Base-by-base conservation (phyloP, 768 basidiomycete genomes). In the Tremella yokohamensis region DNA sequence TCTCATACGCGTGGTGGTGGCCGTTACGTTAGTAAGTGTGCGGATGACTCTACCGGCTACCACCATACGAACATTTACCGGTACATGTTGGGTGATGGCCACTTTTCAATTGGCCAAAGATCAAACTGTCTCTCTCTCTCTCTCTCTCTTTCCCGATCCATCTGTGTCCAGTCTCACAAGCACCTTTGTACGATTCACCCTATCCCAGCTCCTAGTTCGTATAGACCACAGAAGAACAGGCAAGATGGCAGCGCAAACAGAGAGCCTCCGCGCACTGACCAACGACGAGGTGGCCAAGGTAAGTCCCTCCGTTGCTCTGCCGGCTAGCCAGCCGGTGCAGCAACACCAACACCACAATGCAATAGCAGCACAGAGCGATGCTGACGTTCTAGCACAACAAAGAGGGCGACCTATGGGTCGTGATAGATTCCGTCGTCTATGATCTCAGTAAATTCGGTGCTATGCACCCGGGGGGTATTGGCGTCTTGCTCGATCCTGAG, bases 371-470 rank as follows among this genome's bases (percentile, higher is more conserved):
- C n/a, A n/a, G n/a, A n/a, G n/a, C 42, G 22, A 16, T 6, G 22
- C 42, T 45, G 42, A 45, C 42, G n/a, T 22, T 16, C 6, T 66
- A 87, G 84, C 90, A 93, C 78, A 87, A 87, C 76, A 86, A 82
- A 64, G 78, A 81, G 20, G 88, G 84, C 55, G 90, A 92, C 78
- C 80, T 92, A 85, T 91, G 90, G 89, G 79, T 92, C 50, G 82
- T 89, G 58, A 82, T 92, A 62, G 90, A 93, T 70, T 82, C 84
- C 55, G 88, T 88, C 74, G 88, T 90, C 26, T 90, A 85, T 71
- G 86, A 92, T 73, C 78, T 96, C 22, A 84, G 85, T 52, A 85
- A 84, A 68, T 94, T 96, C 77, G 83, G 82, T 52, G 80, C 80
- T 49, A 79, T 92, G 63, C 92, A 96, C 69, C 92, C 77, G 0